Base-by-base conservation (phyloP, 176 grass and related monocot species). In the Carex kokanica region DNA sequence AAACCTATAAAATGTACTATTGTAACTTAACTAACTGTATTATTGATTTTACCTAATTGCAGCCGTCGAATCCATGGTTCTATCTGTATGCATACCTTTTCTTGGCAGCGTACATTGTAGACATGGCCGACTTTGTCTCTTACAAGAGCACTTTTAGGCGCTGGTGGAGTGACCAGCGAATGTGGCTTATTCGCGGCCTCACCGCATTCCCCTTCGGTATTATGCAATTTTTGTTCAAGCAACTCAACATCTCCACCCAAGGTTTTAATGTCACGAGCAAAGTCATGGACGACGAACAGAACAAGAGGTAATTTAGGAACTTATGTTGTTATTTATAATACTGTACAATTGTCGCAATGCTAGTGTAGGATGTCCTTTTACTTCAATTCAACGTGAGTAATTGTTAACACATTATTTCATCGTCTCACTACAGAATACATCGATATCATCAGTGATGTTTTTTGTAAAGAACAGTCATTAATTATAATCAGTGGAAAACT, bases 21-120 rank as follows among this genome's bases (percentile, higher is more conserved):
- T 8, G 23, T 24, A 27, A 32, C 27, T 6, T 67, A 5, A 31
- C 31, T 67, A 17, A 67, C 5, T 38, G 8, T 47, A 47, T 10
- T 47, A 10, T 47, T 47, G 43, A 47, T 69, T 40, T 17, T 56
- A 52, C 8, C 20, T 2, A 54, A 61, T 18, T 62, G 66, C 59
- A 89, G 88, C 78, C 65, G 43, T 86, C 84, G 14, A 34, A 89
- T 51, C 84, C 84, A 18, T 83, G 84, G 84, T 86, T 89, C 79
- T 89, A 89, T 57, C 55, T 89, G 21, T 86, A 86, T 60, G 58
- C 60, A 24, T 89, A 86, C 88, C 88, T 89, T 58, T 89, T 89
- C 60, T 51, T 86, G 4, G 79, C 88, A 45, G 29, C 88, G 5
- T 86, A 89, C 10, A 29, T 56, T 36, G 61, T 62, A 70, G 84